A percentile compares a stretch with the other conserved stretches of the same genome.
These are phyloP conservation scores for Sporothrix brasiliensis DNA, from an alignment of 2,329 filamentous ascomycete genomes.

Conservation along the genomic window DNA sequence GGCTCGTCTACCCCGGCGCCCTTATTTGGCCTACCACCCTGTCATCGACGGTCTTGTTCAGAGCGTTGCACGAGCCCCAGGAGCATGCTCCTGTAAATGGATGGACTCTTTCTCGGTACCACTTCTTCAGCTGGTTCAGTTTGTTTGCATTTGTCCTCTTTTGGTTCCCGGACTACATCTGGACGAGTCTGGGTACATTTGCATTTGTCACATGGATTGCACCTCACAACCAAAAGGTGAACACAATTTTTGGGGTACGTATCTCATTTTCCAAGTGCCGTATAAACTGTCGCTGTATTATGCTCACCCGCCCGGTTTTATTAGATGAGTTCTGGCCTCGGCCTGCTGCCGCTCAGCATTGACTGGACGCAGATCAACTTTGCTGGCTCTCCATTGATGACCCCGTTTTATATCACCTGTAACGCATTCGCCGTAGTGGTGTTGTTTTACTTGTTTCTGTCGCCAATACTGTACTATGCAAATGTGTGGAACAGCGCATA, in stretches of 20 bases:
- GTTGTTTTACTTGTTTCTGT: constrained; percentile 58
- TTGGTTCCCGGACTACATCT: constrained; percentile 56
- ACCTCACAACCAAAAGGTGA: constrained; percentile 45
- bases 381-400: constrained; percentile 28
- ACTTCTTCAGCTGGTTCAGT: constrained; percentile 51
- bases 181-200: constrained; percentile 51
- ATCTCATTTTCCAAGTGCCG: background rate
- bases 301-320: background rate
- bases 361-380: constrained; percentile 35
- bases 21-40: constrained; percentile 57
- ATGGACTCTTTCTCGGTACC: constrained; percentile 50
- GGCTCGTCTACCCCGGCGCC: constrained; percentile 56
- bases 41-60: constrained; percentile 52
- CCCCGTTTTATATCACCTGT: constrained; percentile 61
- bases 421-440: constrained; percentile 62
- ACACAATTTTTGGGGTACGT: constrained; percentile 37
- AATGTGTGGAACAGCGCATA: constrained; percentile 60
- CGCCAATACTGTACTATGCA: constrained; percentile 61
- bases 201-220: constrained; percentile 60
- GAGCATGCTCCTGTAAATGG: constrained; percentile 45
- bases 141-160: constrained; percentile 55
- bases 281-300: background rate
- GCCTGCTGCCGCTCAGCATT: constrained; percentile 32
- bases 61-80: constrained; percentile 51
- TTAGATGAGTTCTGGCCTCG: constrained; percentile 39